A percentile compares a stretch with the other conserved stretches of the same genome.
Conservation (phyloP, 202 grass and related monocot genomes). For the Elaeis oleifera region DNA sequence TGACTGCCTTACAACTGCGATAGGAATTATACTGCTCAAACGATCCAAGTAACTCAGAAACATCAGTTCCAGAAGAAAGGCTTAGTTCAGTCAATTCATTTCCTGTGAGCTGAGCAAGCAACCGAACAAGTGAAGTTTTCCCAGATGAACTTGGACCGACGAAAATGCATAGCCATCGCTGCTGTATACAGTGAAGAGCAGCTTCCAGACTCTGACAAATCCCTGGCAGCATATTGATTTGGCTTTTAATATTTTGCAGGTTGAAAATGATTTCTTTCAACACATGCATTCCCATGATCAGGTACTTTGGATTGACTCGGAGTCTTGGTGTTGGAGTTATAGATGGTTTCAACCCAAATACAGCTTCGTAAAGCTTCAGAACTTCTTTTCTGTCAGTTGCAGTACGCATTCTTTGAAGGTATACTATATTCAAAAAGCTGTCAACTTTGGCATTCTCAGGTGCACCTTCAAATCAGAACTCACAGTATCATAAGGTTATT, state of each 20-base stretch:
- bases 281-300: constrained; percentile 59
- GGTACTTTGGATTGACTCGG: constrained; percentile 49
- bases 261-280: constrained; percentile 52
- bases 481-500: constrained; percentile 4
- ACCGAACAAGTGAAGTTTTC: constrained; percentile 84
- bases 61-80: constrained; percentile 86
- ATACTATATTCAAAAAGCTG: constrained; percentile 77
- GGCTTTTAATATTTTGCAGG: constrained; percentile 44
- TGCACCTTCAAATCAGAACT: constrained; percentile 28
- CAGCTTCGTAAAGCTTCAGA: constrained; percentile 66
- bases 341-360: constrained; percentile 48
- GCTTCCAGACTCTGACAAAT: constrained; percentile 63
- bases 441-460: constrained; percentile 38
- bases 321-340: constrained; percentile 56
- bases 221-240: constrained; percentile 70
- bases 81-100: constrained; percentile 75
- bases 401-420: constrained; percentile 90
- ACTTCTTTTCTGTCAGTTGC: constrained; percentile 64
- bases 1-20: constrained; percentile 57
- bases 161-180: constrained; percentile 87
- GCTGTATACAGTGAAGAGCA: constrained; percentile 65
- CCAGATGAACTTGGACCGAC: constrained; percentile 78
- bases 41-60: constrained; percentile 82
- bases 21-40: constrained; percentile 97
- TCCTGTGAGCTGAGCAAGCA: constrained; percentile 83